Base-by-base conservation (phyloP, 2,329 filamentous ascomycete species). In the Penicillium fuscoglaucum region DNA sequence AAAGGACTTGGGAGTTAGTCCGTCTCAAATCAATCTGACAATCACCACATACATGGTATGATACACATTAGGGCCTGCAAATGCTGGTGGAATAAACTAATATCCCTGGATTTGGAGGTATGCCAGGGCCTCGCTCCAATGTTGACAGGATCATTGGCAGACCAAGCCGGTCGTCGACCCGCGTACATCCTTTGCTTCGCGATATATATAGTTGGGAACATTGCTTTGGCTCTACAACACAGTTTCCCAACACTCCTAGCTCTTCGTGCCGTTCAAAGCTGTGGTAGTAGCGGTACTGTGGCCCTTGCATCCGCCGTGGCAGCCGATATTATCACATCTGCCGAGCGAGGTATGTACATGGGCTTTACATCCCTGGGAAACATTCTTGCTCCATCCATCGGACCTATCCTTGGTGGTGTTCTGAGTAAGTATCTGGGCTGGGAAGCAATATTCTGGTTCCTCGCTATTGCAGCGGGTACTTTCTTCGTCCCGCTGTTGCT, bases 371-470 rank as follows among this genome's bases (percentile, higher is more conserved):
- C 67, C 8, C 49, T 72, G 1, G 71, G 68, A 2, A 69, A 67
- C 19, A 67, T 73, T 19, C 69, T 82, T 21, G 79, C 76, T 0
- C 80, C 80, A 6, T 78, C 80, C 0, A 59, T 84, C 9, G 81
- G 79, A 0, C 82, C 83, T 0, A 75, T 82, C 0, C 76, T 84
- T 26, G 82, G 82, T 0, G 83, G 82, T 8, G 66, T 78, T 0
- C 60, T 84, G 0, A 73, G 77, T 0, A 76, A 80, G 48, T 74
- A 75, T 41, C 63, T 83, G 0, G 82, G 81, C 0, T 84, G 82
- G 82, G 70, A 76, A 40, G 74, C 75, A 1, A 78, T 84, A 7
- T 85, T 84, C 61, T 84, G 81, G 80, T 82, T 83, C 57, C 70
- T 84, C 2, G 70, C 77, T 9, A 79, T 83, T 19, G 67, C 77